Evolutionary conservation across 148 eudicot species (phyloP).

Genomic region (Amaranthus palmeri): DNA sequence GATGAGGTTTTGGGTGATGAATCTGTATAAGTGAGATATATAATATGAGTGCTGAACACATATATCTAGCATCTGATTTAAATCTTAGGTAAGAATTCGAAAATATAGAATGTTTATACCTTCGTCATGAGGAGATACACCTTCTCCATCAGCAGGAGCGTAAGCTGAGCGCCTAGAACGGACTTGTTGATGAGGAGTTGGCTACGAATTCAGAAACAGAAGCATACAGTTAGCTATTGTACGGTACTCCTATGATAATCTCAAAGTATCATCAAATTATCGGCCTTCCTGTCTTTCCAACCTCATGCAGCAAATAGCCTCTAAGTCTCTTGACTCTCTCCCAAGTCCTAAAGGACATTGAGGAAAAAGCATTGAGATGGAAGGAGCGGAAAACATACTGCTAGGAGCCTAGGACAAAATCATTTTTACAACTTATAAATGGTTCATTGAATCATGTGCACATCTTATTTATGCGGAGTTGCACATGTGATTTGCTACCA

Average conservation of each 20-base stretch:
- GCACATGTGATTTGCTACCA: too few relatives aligned
- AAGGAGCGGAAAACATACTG: too few relatives aligned
- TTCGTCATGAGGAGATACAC: slow-evolving; percentile 28
- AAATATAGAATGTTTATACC: slow-evolving; percentile 23
- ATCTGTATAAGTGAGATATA: slow-evolving; percentile 5
- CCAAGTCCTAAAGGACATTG: too few relatives aligned
- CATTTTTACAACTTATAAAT: too few relatives aligned
- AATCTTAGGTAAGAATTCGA: neutral
- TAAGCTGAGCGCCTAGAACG: slow-evolving; percentile 58
- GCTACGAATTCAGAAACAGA: slow-evolving; percentile 34
- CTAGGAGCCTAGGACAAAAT: too few relatives aligned
- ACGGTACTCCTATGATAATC: neutral
- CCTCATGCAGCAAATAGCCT: too few relatives aligned
- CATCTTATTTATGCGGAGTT: too few relatives aligned
- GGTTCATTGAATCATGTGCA: too few relatives aligned
- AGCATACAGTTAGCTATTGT: neutral
- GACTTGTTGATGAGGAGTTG: slow-evolving; percentile 53
- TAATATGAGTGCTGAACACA: neutral
- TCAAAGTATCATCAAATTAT: too few relatives aligned
- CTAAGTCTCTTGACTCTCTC: too few relatives aligned
- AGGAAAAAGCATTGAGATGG: too few relatives aligned
- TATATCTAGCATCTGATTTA: neutral
- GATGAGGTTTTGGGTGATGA: neutral
- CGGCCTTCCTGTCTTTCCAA: too few relatives aligned
- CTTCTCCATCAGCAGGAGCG: slow-evolving; percentile 53